These are phyloP conservation scores for Pseudohalonectria lignicola DNA, from an alignment of 2,329 filamentous ascomycete species.

Conservation along the genomic window DNA sequence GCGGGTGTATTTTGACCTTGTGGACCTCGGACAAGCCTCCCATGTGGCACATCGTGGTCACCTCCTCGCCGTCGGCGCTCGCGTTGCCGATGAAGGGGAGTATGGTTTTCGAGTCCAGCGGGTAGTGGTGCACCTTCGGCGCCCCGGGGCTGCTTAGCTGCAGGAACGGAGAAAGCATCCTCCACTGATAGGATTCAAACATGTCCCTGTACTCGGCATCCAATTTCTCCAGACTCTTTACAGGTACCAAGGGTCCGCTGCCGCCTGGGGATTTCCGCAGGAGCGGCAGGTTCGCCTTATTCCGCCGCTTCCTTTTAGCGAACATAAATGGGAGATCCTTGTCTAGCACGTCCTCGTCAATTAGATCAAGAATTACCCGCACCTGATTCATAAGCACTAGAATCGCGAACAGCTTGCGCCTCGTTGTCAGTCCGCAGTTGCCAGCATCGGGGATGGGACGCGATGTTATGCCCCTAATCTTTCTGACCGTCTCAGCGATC, in stretches of 20 bases:
- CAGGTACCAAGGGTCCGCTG: neutral
- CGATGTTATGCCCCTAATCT: neutral
- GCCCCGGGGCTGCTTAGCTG: neutral
- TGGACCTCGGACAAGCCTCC: neutral
- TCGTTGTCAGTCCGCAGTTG: neutral
- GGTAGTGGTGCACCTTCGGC: neutral
- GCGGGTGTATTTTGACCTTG: conserved; percentile 7
- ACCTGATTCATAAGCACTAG: neutral
- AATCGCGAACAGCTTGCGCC: neutral
- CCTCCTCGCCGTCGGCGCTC: neutral
- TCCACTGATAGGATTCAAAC: neutral
- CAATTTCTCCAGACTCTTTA: neutral
- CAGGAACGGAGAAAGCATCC: neutral
- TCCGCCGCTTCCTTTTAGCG: neutral
- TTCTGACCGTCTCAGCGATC: neutral
- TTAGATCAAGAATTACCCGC: neutral
- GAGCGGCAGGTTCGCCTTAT: neutral
- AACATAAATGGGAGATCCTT: neutral
- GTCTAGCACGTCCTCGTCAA: neutral
- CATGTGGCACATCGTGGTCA: neutral
- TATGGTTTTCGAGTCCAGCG: neutral
- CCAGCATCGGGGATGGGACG: neutral
- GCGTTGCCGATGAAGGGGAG: neutral
- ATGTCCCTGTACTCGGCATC: neutral
- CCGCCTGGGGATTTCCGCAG: too few relatives aligned